These are phyloP conservation scores for Colletotrichum tofieldiae DNA, from an alignment of 2,329 filamentous ascomycete genomes.

Conservation along the genomic window DNA sequence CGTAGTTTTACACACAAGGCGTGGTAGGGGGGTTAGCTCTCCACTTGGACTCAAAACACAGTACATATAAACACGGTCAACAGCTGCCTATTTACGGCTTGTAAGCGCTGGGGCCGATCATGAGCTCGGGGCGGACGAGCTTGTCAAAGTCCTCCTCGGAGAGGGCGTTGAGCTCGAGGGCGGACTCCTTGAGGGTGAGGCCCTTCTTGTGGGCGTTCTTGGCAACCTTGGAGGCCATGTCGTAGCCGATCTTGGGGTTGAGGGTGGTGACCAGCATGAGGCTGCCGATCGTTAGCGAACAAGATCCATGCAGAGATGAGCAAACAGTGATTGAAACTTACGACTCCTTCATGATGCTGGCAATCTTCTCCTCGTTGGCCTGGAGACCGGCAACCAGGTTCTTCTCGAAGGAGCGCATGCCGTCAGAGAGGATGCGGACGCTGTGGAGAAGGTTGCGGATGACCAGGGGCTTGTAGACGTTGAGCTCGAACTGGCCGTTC, in stretches of 20 bases:
- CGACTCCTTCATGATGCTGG: conserved; percentile 93
- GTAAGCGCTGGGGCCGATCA: conserved; percentile 85
- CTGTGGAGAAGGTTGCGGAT: conserved; percentile 97
- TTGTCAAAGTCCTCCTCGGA: conserved; percentile 92
- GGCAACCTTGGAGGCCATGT: conserved; percentile 96
- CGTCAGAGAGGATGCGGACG: conserved; percentile 87
- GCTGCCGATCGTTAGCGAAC: conserved; percentile 62
- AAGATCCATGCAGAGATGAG: background rate
- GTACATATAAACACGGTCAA: background rate
- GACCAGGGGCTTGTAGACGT: conserved; percentile 98
- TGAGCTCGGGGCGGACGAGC: conserved; percentile 92
- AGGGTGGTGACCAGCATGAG: conserved; percentile 99
- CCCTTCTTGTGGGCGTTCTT: conserved; percentile 99
- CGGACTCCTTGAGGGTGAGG: conserved; percentile 91
- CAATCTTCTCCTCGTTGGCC: conserved; percentile 95
- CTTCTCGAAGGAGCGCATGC: conserved; percentile 95
- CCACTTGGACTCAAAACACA: conserved; percentile 15
- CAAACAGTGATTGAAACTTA: conserved; percentile 62
- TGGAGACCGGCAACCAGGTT: conserved; percentile 90
- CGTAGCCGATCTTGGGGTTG: conserved; percentile 97
- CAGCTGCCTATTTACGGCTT: conserved; percentile 57
- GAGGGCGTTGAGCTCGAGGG: conserved; percentile 92
- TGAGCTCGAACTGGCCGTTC: conserved; percentile 98
- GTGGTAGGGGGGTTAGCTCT: background rate
- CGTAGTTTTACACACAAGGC: conserved; percentile 39